Conservation (phyloP, 2,329 filamentous ascomycete genomes). For the Trichoderma sp. region DNA sequence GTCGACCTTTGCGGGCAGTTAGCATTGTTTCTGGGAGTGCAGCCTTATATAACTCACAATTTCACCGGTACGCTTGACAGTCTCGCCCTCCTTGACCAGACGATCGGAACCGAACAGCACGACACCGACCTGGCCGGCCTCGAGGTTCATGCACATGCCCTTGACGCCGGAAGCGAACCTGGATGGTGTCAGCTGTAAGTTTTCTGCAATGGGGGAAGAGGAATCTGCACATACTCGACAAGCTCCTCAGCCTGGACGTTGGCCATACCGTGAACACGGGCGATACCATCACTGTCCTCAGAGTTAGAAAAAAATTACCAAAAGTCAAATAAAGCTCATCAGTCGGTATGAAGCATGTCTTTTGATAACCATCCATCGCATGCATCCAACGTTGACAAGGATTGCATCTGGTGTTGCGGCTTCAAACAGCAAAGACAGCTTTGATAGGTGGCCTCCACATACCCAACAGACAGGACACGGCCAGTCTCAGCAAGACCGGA, state of each 20-base stretch:
- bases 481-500: slow-evolving; percentile 95
- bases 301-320: slow-evolving; percentile 30
- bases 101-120: slow-evolving; percentile 99
- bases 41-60: slow-evolving; percentile 67
- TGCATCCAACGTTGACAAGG: background rate
- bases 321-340: background rate
- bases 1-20: slow-evolving; percentile 68
- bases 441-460: slow-evolving; percentile 49
- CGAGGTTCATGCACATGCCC: slow-evolving; percentile 99
- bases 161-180: slow-evolving; percentile 99
- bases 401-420: background rate
- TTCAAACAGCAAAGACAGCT: background rate
- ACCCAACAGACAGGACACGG: slow-evolving; percentile 98
- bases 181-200: slow-evolving; percentile 23
- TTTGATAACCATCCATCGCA: background rate
- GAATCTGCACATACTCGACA: slow-evolving; percentile 76
- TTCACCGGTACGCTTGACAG: slow-evolving; percentile 98
- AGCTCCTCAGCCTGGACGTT: slow-evolving; percentile 99
- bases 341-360: background rate
- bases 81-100: slow-evolving; percentile 99
- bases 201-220: slow-evolving; percentile 6
- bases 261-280: slow-evolving; percentile 99
- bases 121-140: slow-evolving; percentile 99
- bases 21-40: slow-evolving; percentile 20
- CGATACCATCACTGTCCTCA: slow-evolving; percentile 91